phyloP scores from a whole-genome alignment of 2,329 filamentous ascomycete species.

The Lasiodiplodia theobromae region DNA sequence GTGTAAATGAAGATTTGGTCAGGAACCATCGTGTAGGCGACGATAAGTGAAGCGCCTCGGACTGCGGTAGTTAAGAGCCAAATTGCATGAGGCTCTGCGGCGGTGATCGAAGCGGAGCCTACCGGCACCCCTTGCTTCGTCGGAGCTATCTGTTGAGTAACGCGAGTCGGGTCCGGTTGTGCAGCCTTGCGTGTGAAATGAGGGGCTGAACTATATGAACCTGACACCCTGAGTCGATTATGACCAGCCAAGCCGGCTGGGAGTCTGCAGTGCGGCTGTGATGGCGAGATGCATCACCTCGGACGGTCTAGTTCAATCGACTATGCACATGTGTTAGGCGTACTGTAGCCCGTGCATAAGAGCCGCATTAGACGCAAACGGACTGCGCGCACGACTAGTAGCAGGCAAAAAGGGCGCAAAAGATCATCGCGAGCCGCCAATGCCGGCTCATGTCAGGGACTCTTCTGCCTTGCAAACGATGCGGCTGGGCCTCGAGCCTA shows the following conservation, averaged over 20 bases:
- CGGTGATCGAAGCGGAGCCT: background rate
- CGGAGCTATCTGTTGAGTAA: background rate
- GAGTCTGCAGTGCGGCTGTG: too few relatives aligned
- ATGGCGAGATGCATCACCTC: too few relatives aligned
- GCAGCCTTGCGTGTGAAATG: background rate
- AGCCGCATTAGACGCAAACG: background rate
- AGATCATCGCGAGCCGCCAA: background rate
- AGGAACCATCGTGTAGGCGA: slow-evolving; percentile 1
- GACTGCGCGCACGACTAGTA: background rate
- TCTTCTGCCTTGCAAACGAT: background rate
- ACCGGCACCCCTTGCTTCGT: background rate
- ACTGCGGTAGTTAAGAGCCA: background rate
- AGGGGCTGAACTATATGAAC: too few relatives aligned
- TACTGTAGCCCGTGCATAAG: background rate
- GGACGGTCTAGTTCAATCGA: background rate
- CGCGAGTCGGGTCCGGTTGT: background rate
- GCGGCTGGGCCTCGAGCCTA: background rate
- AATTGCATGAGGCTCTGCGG: background rate
- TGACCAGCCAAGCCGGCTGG: too few relatives aligned
- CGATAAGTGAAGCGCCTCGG: background rate
- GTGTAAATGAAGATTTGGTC: slow-evolving; percentile 7
- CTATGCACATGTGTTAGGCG: background rate
- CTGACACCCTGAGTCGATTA: too few relatives aligned
- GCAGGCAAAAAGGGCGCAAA: background rate
- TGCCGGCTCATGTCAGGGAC: background rate